phyloP scores from a whole-genome alignment of 306 rosid genomes.

The Vigna reflexopilosa region DNA sequence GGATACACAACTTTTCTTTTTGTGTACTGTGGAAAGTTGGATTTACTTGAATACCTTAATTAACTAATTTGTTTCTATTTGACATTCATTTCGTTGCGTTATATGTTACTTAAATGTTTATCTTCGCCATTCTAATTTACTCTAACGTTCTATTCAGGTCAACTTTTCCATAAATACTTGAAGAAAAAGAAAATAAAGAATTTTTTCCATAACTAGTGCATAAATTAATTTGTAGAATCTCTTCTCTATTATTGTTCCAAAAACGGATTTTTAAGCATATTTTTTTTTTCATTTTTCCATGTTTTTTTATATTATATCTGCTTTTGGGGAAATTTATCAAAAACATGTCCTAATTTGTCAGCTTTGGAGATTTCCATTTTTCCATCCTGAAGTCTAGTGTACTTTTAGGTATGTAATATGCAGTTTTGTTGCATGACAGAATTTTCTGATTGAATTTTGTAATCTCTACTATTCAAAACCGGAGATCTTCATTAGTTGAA shows the following conservation, averaged over 20 bases:
- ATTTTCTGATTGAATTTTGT: neutral
- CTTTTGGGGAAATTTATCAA: too few species aligned
- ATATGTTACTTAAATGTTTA: neutral
- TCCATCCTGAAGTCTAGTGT: slow-evolving; percentile 14
- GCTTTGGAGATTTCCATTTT: neutral
- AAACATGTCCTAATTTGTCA: neutral
- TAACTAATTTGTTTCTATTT: slow-evolving; percentile 6
- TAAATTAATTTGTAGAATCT: too few species aligned
- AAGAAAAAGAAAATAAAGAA: neutral
- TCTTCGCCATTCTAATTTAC: neutral
- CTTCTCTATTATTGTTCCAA: too few species aligned
- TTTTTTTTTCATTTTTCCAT: too few species aligned
- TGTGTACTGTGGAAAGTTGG: neutral
- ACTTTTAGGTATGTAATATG: neutral
- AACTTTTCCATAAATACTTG: too few species aligned
- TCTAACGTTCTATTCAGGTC: too few species aligned
- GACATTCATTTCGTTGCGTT: neutral
- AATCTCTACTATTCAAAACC: slow-evolving; percentile 30
- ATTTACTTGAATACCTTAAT: neutral
- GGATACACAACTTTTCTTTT: slow-evolving; percentile 10
- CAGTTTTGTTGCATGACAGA: slow-evolving; percentile 2
- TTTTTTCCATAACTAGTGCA: neutral
- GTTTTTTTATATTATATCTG: too few species aligned
- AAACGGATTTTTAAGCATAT: too few species aligned
- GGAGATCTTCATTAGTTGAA: neutral